phyloP scores from a whole-genome alignment of 2,329 filamentous ascomycete genomes.

The Clonostachys sp. region DNA sequence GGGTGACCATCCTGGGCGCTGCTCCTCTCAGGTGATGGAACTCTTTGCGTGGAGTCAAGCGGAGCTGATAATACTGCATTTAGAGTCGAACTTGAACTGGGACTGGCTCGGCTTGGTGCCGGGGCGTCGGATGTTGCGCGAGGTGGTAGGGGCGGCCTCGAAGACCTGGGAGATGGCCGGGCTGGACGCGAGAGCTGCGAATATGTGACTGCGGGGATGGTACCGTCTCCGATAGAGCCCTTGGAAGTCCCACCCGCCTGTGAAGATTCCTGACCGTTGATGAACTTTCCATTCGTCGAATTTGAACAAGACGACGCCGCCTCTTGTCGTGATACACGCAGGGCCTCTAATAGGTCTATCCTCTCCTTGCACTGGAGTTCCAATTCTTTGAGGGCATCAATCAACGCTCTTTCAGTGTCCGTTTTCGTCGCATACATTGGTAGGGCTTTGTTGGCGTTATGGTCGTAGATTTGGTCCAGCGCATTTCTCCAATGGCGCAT shows the following conservation, averaged over 20 bases:
- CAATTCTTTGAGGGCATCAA: constrained; percentile 76
- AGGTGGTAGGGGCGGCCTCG: constrained; percentile 49
- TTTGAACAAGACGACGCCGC: constrained; percentile 2
- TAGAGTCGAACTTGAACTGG: too few species aligned
- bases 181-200: constrained; percentile 70
- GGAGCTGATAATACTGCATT: neutral
- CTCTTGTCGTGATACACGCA: constrained; percentile 60
- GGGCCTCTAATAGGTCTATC: constrained; percentile 79
- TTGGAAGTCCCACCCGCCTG: constrained; percentile 18
- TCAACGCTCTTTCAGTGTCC: constrained; percentile 78
- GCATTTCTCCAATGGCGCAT: constrained; percentile 86
- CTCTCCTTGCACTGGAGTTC: constrained; percentile 92
- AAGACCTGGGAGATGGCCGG: constrained; percentile 35
- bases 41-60: constrained; percentile 13
- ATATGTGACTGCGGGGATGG: constrained; percentile 76
- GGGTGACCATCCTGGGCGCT: constrained; percentile 25
- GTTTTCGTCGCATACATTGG: constrained; percentile 65
- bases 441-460: constrained; percentile 72
- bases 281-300: constrained; percentile 3
- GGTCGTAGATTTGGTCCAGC: constrained; percentile 82
- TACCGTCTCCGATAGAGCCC: constrained; percentile 75
- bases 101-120: too few species aligned
- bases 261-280: constrained; percentile 13
- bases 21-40: constrained; percentile 23
- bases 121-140: constrained; percentile 45